Base-by-base conservation (phyloP, 2,329 filamentous ascomycete genomes). In the Nectriaceae sp. region DNA sequence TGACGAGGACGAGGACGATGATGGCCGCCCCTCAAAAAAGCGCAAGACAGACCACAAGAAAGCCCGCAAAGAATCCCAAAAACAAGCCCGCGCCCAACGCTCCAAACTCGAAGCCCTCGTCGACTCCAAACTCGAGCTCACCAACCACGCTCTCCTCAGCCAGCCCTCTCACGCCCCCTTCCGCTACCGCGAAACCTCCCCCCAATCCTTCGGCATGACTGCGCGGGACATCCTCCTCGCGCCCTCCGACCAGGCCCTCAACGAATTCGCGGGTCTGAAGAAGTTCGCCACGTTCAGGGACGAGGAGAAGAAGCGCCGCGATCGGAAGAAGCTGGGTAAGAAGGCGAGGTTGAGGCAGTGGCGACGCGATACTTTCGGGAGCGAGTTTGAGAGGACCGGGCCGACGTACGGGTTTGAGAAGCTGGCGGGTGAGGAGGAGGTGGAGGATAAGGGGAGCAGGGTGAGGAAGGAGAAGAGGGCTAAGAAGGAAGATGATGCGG, bases 161-260 rank as follows among this genome's bases (percentile, higher is more conserved):
- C 52, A 62, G 46, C 58, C 59, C 20, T 43, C 44, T 36, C 49
- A 56, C 21, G 56, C 59, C 15, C 54, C 61, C 57, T 99, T 99
- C 82, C 87, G 89, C 47, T 99, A 99, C 76, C 89, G 94, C 63
- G 92, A 97, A 66, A 96, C 93, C 2, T 95, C 90, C 1, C 93
- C 94, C 1, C 87, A 88, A 46, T 84, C 88, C 11, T 99, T 96
- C 66, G 94, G 94, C 49, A 84, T 99, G 64, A 96, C 90, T 1
- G 78, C 92, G 1, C 83, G 86, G 52, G 94, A 99, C 70, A 97
- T 99, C 60, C 81, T 99, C 26, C 79, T 87, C 66, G 90, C 96
- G 57, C 90, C 92, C 1, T 88, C 87, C 38, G 94, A 99, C 72
- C 76, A 83, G 40, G 84, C 87, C 45, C 82, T 99, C 56, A 99